These are phyloP conservation scores for Salix koriyanagi DNA, from an alignment of 345 rosid species.

Conservation along the genomic window DNA sequence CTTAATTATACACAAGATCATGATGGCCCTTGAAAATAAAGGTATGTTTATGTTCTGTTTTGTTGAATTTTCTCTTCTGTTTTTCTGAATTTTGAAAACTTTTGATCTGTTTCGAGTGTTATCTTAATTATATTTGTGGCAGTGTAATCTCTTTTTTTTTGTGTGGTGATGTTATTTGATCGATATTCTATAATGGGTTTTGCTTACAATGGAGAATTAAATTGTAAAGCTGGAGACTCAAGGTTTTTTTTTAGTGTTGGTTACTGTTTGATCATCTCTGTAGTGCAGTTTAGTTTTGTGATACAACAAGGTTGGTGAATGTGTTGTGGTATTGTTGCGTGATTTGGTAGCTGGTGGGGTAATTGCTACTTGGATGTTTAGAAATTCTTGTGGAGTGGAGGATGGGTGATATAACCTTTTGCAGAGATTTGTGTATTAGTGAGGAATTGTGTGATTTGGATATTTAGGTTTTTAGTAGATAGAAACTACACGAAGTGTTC, in stretches of 20 bases:
- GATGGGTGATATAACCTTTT: not conserved
- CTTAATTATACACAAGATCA: slow-evolving; percentile 41
- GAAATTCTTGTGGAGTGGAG: not conserved
- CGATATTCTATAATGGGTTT: not conserved
- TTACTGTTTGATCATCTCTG: slow-evolving; percentile 3
- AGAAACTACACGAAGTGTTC: not conserved
- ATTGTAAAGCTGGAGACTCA: not conserved
- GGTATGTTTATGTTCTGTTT: slow-evolving; percentile 22
- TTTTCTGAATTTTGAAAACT: not conserved
- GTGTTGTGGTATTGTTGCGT: not conserved
- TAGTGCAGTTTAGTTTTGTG: not conserved
- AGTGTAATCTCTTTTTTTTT: not conserved
- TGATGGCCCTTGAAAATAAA: slow-evolving; percentile 61
- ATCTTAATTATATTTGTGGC: not conserved
- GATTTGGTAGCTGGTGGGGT: not conserved
- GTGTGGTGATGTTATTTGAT: not conserved
- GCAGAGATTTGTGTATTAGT: not conserved
- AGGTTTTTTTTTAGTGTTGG: not conserved
- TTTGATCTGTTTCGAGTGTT: not conserved
- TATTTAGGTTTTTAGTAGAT: too few species aligned
- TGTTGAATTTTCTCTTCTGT: not conserved
- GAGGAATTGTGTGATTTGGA: not conserved
- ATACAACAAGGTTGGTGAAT: not conserved
- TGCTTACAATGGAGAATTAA: not conserved
- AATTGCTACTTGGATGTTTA: not conserved